Base-by-base conservation (phyloP, 495 filamentous ascomycete genomes). In the Xylaria palmicola region DNA sequence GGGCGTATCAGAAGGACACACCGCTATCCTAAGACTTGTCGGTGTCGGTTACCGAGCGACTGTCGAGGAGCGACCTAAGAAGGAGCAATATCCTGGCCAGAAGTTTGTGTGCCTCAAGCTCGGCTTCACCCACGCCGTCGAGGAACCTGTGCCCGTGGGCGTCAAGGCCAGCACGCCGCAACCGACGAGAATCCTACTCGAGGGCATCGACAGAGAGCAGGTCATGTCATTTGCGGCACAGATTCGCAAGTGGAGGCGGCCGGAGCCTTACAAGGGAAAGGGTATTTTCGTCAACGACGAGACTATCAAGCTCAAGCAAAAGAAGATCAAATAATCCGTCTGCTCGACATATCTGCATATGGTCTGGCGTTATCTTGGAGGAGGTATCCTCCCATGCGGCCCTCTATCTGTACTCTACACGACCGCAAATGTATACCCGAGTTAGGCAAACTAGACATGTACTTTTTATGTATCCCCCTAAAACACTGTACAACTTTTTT, bases 241-340 rank as follows among this genome's bases (percentile, higher is more conserved):
- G 69, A 93, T 98, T 60, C 79, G 91, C 59, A 83, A 77, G 69
- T 98, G 94, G 94, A 86, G 95, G 74, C 81, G 79, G 62, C 94
- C 94, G 39, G 94, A 98, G 76, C 94, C 95, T 51, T 98, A 98
- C 77, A 98, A 98, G 86, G 94, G 94, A 55, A 97, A 98, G 86
- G 94, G 94, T 69, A 97, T 98, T 63, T 98, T 98, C 67, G 85
- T 98, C 59, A 93, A 97, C 72, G 90, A 90, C 49, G 93, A 98
- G 82, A 97, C 92, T 4, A 97, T 98, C 81, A 93, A 87, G 83
- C 74, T 98, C 73, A 98, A 98, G 85, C 86, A 90, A 60, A 97
- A 96, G 88, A 98, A 98, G 87, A 96, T 98, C 76, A 97, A 96
- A 83, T 98, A 22, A 63, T 43, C 44, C 15, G 56, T 50, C 43